phyloP scores from a whole-genome alignment of 2,329 filamentous ascomycete genomes.

The Fusarium ramigenum region DNA sequence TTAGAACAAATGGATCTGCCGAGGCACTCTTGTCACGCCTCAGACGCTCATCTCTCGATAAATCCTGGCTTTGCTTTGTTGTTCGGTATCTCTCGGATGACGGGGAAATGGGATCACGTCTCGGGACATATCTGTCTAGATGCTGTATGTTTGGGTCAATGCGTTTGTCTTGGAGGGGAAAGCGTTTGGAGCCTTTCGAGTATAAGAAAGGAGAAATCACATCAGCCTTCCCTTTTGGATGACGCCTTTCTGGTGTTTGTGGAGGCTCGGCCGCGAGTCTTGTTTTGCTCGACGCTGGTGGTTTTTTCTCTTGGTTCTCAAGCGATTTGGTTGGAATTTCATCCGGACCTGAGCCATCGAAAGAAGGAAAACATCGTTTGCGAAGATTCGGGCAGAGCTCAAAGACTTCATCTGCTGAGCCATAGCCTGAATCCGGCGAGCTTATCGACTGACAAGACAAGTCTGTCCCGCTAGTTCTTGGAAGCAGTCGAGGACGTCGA shows the following conservation, averaged over 20 bases:
- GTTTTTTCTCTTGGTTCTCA: conserved; percentile 4
- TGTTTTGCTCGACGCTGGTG: not conserved
- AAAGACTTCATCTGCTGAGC: conserved; percentile 38
- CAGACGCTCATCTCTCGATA: conserved; percentile 57
- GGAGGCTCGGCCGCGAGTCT: not conserved
- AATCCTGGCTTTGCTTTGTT: conserved; percentile 53
- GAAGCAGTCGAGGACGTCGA: conserved; percentile 12
- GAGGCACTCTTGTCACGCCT: conserved; percentile 54
- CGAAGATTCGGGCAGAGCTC: not conserved
- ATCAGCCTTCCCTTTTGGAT: not conserved
- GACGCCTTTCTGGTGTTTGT: conserved; percentile 3
- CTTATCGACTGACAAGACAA: conserved; percentile 16
- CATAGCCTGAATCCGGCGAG: conserved; percentile 45
- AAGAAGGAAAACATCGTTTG: not conserved
- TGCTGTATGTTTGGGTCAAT: conserved; percentile 23
- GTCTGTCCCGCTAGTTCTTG: not conserved
- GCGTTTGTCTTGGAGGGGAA: conserved; percentile 6
- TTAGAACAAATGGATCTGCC: conserved; percentile 54
- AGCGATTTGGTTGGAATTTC: not conserved
- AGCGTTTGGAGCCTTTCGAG: not conserved
- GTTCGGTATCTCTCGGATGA: conserved; percentile 57
- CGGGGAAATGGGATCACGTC: conserved; percentile 48
- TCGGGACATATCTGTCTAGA: conserved; percentile 63
- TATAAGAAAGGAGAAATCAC: conserved; percentile 30
- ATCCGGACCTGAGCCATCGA: conserved; percentile 34